phyloP scores from a whole-genome alignment of 495 filamentous ascomycete species.

The Talaromyces stipitatus region DNA sequence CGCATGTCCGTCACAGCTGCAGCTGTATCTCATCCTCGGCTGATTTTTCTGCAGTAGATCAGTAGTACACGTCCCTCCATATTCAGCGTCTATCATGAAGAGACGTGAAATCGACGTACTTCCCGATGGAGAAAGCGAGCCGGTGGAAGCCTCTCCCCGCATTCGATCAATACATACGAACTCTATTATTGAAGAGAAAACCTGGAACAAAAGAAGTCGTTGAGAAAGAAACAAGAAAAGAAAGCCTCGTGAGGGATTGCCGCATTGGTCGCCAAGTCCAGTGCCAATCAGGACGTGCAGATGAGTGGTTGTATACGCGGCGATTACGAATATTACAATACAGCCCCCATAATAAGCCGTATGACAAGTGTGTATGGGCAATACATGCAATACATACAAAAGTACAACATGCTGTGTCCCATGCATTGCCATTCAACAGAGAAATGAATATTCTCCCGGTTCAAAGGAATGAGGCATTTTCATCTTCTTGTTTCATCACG shows the following conservation, averaged over 20 bases:
- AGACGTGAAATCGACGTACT: no score
- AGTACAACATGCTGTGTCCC: background rate
- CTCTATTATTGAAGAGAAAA: no score
- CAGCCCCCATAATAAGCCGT: background rate
- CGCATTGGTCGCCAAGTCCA: background rate
- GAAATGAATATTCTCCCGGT: no score
- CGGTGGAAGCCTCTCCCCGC: no score
- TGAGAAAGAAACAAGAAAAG: background rate
- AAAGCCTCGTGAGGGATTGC: background rate
- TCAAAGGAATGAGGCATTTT: background rate
- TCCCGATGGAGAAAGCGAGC: no score
- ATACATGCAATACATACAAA: background rate
- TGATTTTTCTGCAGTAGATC: background rate
- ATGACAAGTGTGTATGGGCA: background rate
- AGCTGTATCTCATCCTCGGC: background rate
- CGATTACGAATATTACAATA: background rate
- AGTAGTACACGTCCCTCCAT: no score
- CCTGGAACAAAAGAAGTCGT: background rate
- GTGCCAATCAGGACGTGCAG: background rate
- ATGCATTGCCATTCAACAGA: no score
- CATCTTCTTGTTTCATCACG: background rate
- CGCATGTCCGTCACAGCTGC: background rate
- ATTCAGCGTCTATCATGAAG: no score
- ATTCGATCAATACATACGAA: no score
- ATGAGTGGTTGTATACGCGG: background rate